A percentile compares a stretch with the other conserved stretches of the same genome.
Evolutionary conservation across 495 filamentous ascomycete species (phyloP).

Genomic region (Neurospora sp.): DNA sequence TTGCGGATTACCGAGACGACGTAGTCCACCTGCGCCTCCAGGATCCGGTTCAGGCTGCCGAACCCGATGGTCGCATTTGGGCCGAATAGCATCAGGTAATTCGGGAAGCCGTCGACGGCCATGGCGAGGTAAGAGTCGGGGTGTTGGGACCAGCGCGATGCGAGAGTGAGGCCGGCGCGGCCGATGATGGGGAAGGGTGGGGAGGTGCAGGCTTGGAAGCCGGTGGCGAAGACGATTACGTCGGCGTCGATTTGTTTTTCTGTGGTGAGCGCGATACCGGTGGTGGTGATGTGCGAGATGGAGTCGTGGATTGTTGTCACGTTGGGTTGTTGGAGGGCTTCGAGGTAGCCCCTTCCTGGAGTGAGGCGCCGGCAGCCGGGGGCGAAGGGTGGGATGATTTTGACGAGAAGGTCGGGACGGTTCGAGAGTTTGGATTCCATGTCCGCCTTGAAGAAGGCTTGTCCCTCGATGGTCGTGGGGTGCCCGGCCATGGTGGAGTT

Average conservation of each 20-base stretch:
- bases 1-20: constrained; percentile 55
- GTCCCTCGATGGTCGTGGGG: constrained; percentile 17
- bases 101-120: constrained; percentile 55
- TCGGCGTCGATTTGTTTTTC: constrained; percentile 25
- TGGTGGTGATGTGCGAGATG: constrained; percentile 43
- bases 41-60: constrained; percentile 42
- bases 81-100: constrained; percentile 51
- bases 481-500: constrained; percentile 24
- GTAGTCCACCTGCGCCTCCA: constrained; percentile 53
- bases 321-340: constrained; percentile 52
- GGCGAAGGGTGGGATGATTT: constrained; percentile 47
- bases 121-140: constrained; percentile 53
- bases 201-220: constrained; percentile 47
- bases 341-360: constrained; percentile 61
- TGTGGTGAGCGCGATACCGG: constrained; percentile 33
- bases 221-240: constrained; percentile 57
- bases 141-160: constrained; percentile 36
- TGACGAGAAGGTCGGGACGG: constrained; percentile 26
- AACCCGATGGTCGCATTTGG: constrained; percentile 49
- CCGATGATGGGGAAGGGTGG: constrained; percentile 51
- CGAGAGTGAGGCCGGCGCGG: constrained; percentile 36
- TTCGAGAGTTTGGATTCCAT: constrained; percentile 25
- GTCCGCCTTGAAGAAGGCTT: constrained; percentile 12
- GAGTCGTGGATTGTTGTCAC: constrained; percentile 46
- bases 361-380: constrained; percentile 64